Evolutionary conservation across 352 stramenopile species (phyloP).

Genomic region (Thalassiosira hispida): DNA sequence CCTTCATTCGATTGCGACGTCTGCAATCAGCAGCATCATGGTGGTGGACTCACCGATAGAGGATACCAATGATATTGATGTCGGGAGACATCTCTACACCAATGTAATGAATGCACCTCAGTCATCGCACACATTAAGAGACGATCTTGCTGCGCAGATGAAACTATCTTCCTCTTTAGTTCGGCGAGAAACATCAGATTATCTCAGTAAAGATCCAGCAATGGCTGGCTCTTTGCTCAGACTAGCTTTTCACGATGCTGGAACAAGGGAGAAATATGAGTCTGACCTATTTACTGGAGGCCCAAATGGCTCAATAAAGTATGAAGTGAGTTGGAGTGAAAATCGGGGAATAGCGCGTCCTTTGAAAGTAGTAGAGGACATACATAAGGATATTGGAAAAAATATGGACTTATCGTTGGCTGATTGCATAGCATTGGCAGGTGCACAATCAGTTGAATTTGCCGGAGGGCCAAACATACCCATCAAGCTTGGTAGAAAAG

Average conservation of each 20-base stretch:
- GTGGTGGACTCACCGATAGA: too few relatives aligned
- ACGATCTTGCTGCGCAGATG: constrained; percentile 7
- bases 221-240: constrained; percentile 59
- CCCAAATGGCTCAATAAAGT: constrained; percentile 71
- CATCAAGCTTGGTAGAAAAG: constrained; percentile 55
- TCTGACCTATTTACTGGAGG: constrained; percentile 38
- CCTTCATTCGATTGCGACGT: too few relatives aligned
- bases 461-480: constrained; percentile 57
- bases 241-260: constrained; percentile 74
- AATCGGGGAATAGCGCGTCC: constrained; percentile 61
- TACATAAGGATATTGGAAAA: constrained; percentile 20
- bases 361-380: constrained; percentile 54
- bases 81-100: neutral
- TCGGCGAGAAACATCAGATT: neutral
- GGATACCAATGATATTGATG: neutral
- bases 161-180: constrained; percentile 10
- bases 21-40: too few relatives aligned
- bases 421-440: constrained; percentile 65
- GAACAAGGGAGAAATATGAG: constrained; percentile 29
- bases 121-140: neutral
- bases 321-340: constrained; percentile 65
- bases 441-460: constrained; percentile 57
- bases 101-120: constrained; percentile 15
- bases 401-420: constrained; percentile 52
- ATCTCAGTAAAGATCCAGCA: constrained; percentile 23